phyloP scores from a whole-genome alignment of 23 red algal genomes.

The Chondrus crispus region DNA sequence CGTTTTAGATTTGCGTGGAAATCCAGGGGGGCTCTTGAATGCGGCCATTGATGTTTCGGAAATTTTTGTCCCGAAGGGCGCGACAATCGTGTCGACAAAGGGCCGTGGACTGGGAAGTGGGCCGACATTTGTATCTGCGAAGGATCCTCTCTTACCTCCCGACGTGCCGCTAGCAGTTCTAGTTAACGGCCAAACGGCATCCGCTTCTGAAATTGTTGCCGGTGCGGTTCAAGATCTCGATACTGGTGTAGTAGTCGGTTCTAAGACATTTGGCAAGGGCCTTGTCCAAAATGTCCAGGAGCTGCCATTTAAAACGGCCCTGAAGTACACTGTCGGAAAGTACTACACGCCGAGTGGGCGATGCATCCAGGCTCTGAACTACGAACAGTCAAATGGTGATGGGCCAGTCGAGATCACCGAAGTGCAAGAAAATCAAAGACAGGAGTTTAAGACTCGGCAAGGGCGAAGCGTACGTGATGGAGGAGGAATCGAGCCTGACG shows the following conservation, averaged over 20 bases:
- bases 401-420: conserved; percentile 17
- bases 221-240: conserved; percentile 97
- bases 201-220: conserved; percentile 92
- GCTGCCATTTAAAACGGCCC: conserved; percentile 87
- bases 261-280: conserved; percentile 93
- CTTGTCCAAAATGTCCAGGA: conserved; percentile 93
- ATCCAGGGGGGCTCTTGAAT: conserved; percentile 89
- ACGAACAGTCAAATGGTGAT: conserved; percentile 48
- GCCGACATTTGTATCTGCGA: conserved; percentile 47
- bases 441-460: conserved; percentile 73
- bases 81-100: conserved; percentile 75
- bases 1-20: conserved; percentile 91
- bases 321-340: conserved; percentile 94
- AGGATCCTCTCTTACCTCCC: conserved; percentile 32
- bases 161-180: conserved; percentile 74
- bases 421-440: conserved; percentile 45
- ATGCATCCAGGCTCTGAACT: conserved; percentile 93
- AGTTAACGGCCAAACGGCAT: conserved; percentile 84
- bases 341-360: conserved; percentile 99
- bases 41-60: conserved; percentile 89
- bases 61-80: conserved; percentile 83
- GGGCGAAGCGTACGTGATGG: conserved; percentile 86
- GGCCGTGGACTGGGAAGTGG: conserved; percentile 67
- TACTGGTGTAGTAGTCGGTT: conserved; percentile 76
- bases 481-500: conserved; percentile 94